Percentiles rank a stretch among this genome's conserved stretches.
phyloP scores from a whole-genome alignment of 2,329 filamentous ascomycete genomes.

The Aureobasidium melanogenum region DNA sequence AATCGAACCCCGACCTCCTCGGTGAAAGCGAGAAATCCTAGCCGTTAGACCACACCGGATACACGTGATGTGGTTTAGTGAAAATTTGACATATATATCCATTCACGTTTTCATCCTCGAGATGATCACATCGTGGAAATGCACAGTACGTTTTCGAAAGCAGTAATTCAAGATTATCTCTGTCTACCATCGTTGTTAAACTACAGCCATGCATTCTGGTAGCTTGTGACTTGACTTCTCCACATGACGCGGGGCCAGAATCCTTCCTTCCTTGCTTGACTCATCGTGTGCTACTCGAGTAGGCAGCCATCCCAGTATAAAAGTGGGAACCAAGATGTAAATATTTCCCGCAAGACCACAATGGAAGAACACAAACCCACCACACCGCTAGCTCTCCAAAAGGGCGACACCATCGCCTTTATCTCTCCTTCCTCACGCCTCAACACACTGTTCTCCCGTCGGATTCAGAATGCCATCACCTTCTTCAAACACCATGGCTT shows the following conservation, averaged over 20 bases:
- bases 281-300: neutral
- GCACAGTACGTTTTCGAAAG: too few relatives aligned
- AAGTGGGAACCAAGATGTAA: neutral
- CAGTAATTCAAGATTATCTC: too few relatives aligned
- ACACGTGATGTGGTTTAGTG: neutral
- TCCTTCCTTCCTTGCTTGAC: too few relatives aligned
- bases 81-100: too few relatives aligned
- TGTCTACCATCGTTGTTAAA: too few relatives aligned
- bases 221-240: too few relatives aligned
- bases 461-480: constrained; percentile 14
- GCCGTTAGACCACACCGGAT: constrained; percentile 16
- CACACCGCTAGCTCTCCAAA: neutral
- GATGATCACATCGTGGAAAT: too few relatives aligned
- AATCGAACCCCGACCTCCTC: constrained; percentile 19
- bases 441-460: constrained; percentile 19
- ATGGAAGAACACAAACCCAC: neutral
- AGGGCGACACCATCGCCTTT: constrained; percentile 24
- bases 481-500: constrained; percentile 17
- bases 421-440: constrained; percentile 24
- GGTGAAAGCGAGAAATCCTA: constrained; percentile 18
- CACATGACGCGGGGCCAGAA: too few relatives aligned
- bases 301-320: too few relatives aligned
- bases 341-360: neutral
- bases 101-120: too few relatives aligned
- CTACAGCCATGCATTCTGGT: too few relatives aligned